Conservation (phyloP, 192 early-diverging fungal genomes). For the Jimgerdemannia lactiflua region DNA sequence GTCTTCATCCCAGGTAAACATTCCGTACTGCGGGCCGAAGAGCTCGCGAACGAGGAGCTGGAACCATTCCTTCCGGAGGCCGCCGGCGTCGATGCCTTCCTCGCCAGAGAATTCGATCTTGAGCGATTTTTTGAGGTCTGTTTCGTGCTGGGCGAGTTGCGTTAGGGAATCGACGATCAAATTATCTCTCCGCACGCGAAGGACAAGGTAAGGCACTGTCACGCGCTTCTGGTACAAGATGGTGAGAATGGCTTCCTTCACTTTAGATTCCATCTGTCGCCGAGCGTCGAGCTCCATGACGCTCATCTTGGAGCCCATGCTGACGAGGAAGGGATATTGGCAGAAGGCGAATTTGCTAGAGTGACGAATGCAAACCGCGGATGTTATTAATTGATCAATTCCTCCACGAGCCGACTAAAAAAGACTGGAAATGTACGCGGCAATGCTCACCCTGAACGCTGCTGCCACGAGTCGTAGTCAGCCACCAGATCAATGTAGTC, state of each 20-base stretch:
- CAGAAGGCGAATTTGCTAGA: constrained; percentile 74
- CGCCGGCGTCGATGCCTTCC: constrained; percentile 96
- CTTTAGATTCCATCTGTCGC: constrained; percentile 72
- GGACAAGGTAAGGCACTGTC: constrained; percentile 53
- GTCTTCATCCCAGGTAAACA: constrained; percentile 73
- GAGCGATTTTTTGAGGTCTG: constrained; percentile 89
- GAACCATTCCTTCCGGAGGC: constrained; percentile 97
- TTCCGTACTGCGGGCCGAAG: constrained; percentile 92
- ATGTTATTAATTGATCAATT: not conserved
- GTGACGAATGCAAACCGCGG: not conserved
- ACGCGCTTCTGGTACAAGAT: constrained; percentile 49
- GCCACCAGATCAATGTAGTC: constrained; percentile 68
- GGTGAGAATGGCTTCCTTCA: constrained; percentile 61
- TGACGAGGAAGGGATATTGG: constrained; percentile 79
- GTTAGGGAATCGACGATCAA: constrained; percentile 73
- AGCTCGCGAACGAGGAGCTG: constrained; percentile 86
- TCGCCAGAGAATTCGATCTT: constrained; percentile 92
- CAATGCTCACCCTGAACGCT: constrained; percentile 41
- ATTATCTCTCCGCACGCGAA: constrained; percentile 59
- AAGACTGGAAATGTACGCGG: not conserved
- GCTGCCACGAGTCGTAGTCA: constrained; percentile 78
- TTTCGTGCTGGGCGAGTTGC: constrained; percentile 67
- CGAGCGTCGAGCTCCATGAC: constrained; percentile 78
- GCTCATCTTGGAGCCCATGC: constrained; percentile 70
- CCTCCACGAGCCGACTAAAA: not conserved